Conservation (phyloP, 1,284 basidiomycete species). For the Ceratobasidium sp. region DNA sequence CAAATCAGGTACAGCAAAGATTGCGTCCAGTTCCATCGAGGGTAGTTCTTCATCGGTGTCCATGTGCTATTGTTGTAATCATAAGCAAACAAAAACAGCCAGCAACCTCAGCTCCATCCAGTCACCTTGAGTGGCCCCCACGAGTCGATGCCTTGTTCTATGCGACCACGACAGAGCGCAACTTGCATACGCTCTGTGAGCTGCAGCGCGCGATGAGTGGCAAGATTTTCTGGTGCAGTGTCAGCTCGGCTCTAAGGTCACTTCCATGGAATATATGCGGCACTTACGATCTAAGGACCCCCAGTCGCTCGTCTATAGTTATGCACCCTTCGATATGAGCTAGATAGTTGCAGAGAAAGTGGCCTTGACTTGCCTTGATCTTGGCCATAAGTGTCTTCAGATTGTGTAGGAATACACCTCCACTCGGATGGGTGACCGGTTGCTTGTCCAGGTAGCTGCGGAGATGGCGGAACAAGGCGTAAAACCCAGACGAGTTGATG, state of each 20-base stretch:
- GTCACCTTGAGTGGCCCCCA: constrained; percentile 19
- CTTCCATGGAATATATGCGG: too few relatives aligned
- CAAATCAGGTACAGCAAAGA: constrained; percentile 24
- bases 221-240: constrained; percentile 41
- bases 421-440: constrained; percentile 59
- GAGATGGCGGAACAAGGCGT: constrained; percentile 61
- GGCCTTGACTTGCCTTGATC: constrained; percentile 65
- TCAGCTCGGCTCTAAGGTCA: neutral
- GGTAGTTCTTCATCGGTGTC: constrained; percentile 34
- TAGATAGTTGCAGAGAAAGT: neutral
- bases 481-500: constrained; percentile 49
- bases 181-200: neutral
- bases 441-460: constrained; percentile 62
- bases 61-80: neutral
- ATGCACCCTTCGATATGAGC: too few relatives aligned
- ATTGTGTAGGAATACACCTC: constrained; percentile 65
- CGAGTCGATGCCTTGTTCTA: neutral
- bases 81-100: too few relatives aligned
- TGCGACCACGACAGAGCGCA: constrained; percentile 14
- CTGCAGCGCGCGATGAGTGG: constrained; percentile 38
- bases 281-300: constrained; percentile 45
- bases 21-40: neutral
- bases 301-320: constrained; percentile 39
- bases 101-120: neutral
- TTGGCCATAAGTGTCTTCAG: constrained; percentile 75